phyloP scores from a whole-genome alignment of 495 filamentous ascomycete genomes.

The Xylaria cubensis region DNA sequence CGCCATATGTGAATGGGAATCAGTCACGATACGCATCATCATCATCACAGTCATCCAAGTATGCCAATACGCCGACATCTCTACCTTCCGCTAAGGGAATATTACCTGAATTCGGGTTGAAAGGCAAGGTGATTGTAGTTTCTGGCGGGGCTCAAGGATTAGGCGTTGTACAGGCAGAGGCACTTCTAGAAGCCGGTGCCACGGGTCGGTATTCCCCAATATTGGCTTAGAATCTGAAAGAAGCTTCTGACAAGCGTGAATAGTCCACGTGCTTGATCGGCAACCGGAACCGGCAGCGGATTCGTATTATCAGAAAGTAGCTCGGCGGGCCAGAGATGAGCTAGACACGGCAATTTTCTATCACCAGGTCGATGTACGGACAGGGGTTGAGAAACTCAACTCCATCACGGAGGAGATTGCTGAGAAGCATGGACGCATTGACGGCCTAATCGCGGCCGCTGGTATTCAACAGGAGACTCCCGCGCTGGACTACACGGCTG shows the following conservation, averaged over 20 bases:
- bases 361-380: conserved; percentile 83
- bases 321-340: conserved; percentile 66
- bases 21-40: conserved; percentile 23
- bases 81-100: conserved; percentile 30
- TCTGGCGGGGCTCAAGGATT: conserved; percentile 82
- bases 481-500: conserved; percentile 71
- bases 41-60: conserved; percentile 24
- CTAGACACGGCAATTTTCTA: conserved; percentile 76
- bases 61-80: conserved; percentile 14
- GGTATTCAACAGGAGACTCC: conserved; percentile 77
- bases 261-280: conserved; percentile 65
- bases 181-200: conserved; percentile 80
- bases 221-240: neutral
- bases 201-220: conserved; percentile 47
- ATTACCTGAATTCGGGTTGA: conserved; percentile 81
- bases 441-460: conserved; percentile 83
- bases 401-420: conserved; percentile 71
- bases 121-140: conserved; percentile 76
- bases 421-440: conserved; percentile 71
- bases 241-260: conserved; percentile 23
- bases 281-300: conserved; percentile 50
- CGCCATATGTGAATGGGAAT: conserved; percentile 19
- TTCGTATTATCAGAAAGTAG: conserved; percentile 64
- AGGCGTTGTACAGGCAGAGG: conserved; percentile 79
- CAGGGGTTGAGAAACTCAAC: conserved; percentile 70